Base-by-base conservation (phyloP, 2,329 filamentous ascomycete species). In the Penicillium sp. region DNA sequence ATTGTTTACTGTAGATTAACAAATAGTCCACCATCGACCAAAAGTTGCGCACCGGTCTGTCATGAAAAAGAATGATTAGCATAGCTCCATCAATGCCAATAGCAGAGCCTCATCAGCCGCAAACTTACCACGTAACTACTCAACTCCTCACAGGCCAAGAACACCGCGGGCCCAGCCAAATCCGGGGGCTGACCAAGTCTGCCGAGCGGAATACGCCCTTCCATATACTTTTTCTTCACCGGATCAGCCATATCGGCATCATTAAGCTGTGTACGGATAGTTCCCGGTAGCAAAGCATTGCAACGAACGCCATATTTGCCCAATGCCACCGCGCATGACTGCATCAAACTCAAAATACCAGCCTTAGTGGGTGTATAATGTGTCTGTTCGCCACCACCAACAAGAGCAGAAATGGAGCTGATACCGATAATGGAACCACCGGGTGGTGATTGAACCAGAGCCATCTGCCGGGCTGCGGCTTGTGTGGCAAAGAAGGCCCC, bases 361-460 rank as follows among this genome's bases (percentile, higher is more conserved):
- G 91, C 91, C 75, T 96, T 96, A 16, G 91, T 96, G 10, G 91
- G 90, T 16, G 91, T 96, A 76, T 96, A 96, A 71, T 96, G 91
- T 26, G 86, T 87, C 77, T 96, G 91, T 47, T 82, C 79, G 0
- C 87, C 90, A 44, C 91, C 91, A 37, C 91, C 91, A 1, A 78
- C 74, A 3, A 77, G 69, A 4, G 75, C 70, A 2, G 74, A 75
- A 52, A 78, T 77, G 5, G 73, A 72, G 48, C 72, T 74, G 16
- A 78, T 72, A 1, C 73, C 76, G 37, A 78, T 93, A 68, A 96
- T 95, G 66, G 85, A 88, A 33, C 92, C 92, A 16, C 91, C 90
- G 0, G 84, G 74, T 0, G 87, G 85, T 2, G 80, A 78, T 66
- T 90, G 79, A 0, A 85, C 84, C 84, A 96, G 76, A 0, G 88